A percentile compares a stretch with the other conserved stretches of the same genome.
Conservation (phyloP, 2,329 filamentous ascomycete genomes). For the Aschersonia sp. region DNA sequence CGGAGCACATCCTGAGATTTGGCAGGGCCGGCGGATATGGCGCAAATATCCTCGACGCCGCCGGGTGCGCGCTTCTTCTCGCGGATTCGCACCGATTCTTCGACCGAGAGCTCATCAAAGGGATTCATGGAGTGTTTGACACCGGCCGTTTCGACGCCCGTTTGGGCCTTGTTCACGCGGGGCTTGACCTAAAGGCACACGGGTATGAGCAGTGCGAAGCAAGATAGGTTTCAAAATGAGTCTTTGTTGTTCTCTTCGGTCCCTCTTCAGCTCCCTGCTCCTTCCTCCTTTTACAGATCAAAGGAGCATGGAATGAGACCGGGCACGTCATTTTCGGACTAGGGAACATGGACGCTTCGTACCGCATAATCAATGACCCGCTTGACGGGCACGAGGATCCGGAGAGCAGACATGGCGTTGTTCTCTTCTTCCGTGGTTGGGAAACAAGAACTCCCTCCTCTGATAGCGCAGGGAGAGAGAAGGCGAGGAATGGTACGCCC, state of each 20-base stretch:
- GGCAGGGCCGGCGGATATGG: slow-evolving; percentile 72
- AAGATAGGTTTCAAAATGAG: too few relatives aligned
- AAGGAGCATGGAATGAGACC: neutral
- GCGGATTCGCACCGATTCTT: slow-evolving; percentile 88
- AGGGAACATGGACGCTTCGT: slow-evolving; percentile 14
- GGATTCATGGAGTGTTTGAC: slow-evolving; percentile 99
- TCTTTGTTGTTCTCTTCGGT: slow-evolving; percentile 1
- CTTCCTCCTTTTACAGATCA: neutral
- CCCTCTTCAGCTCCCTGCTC: neutral
- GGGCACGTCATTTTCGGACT: neutral
- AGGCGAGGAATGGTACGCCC: neutral
- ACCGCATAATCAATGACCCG: slow-evolving; percentile 80
- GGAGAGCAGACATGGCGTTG: slow-evolving; percentile 42
- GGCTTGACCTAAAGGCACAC: slow-evolving; percentile 41
- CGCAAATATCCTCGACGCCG: slow-evolving; percentile 82
- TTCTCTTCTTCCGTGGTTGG: neutral
- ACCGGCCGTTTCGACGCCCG: slow-evolving; percentile 78
- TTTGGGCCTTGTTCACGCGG: slow-evolving; percentile 57
- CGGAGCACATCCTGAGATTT: slow-evolving; percentile 82
- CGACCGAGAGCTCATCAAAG: slow-evolving; percentile 95
- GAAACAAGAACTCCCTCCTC: neutral
- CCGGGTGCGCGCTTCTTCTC: slow-evolving; percentile 61
- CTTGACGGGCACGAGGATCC: slow-evolving; percentile 71
- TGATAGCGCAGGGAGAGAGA: neutral
- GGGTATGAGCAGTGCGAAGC: slow-evolving; percentile 1